Base-by-base conservation (phyloP, 306 rosid genomes). In the Rosa rugosa region DNA sequence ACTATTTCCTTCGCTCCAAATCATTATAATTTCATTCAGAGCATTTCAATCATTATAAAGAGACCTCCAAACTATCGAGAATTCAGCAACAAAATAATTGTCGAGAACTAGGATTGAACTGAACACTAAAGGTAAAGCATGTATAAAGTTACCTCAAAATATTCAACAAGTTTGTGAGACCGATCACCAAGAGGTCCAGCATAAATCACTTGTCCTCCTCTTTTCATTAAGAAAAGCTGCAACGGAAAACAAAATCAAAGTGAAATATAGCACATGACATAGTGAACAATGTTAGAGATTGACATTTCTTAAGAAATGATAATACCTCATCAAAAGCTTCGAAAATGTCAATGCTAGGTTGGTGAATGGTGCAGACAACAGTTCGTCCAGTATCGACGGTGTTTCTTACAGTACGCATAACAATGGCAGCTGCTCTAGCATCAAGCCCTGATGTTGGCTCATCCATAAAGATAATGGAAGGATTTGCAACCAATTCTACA, bases 371-470 rank as follows among this genome's bases (percentile, higher is more conserved):
- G 90, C 97, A 94, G 10, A 90, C 98, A 70, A 94, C 98, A 8
- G 98, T 93, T 86, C 97, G 83, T 75, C 98, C 95, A 1, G 98
- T 93, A 71, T 93, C 93, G 31, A 93, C 95, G 0, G 98, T 91
- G 72, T 93, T 93, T 83, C 98, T 90, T 71, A 93, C 98, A 2
- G 98, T 76, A 73, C 97, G 87, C 98, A 93, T 93, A n/a, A 93
- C 97, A 76, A 93, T 90, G 53, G 97, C 97, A 11, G 97, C 97
- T 27, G 98, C 97, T 81, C 97, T 88, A 53, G 98, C 97, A 84
- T 93, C 98, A 0, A 93, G 91, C 40, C 98, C 98, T 11, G 98
- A 91, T 66, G 98, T 93, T 6, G 98, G 98, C 80, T 93, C 98
- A 75, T 93, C 98, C 98, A 93, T 91, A 67, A 93, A 93, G 44